Conservation (phyloP, 2,329 filamentous ascomycete genomes). For the Aphanocladium album region DNA sequence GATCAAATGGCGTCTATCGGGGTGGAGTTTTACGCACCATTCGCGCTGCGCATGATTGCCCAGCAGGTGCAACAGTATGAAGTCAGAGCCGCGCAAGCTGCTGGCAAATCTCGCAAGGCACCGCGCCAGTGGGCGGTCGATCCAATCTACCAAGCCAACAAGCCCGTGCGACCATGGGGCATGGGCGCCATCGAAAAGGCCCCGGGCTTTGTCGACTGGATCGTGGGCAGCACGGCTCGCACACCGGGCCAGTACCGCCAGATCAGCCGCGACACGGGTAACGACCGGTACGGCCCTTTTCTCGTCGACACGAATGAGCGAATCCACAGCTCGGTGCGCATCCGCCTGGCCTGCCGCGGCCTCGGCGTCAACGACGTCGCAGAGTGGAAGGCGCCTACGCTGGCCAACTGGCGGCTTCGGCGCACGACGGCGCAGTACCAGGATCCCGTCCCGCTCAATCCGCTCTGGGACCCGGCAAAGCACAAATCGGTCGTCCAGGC, state of each 20-base stretch:
- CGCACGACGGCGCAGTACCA: conserved; percentile 27
- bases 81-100: conserved; percentile 16
- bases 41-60: conserved; percentile 36
- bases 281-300: conserved; percentile 29
- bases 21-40: conserved; percentile 42
- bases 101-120: not conserved
- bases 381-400: conserved; percentile 42
- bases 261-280: conserved; percentile 36
- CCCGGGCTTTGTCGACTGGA: conserved; percentile 36
- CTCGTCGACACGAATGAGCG: conserved; percentile 51
- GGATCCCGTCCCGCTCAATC: conserved; percentile 31
- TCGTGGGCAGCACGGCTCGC: conserved; percentile 38
- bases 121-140: conserved; percentile 39
- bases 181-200: conserved; percentile 39
- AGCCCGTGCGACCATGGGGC: conserved; percentile 45
- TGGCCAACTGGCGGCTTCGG: conserved; percentile 40
- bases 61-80: conserved; percentile 30
- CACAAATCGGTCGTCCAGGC: conserved; percentile 17
- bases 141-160: conserved; percentile 42
- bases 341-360: conserved; percentile 47
- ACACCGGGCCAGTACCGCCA: conserved; percentile 46
- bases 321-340: conserved; percentile 49
- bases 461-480: conserved; percentile 26
- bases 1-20: conserved; percentile 49
- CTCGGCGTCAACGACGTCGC: conserved; percentile 44